phyloP scores from a whole-genome alignment of 495 filamentous ascomycete genomes.

The Neurospora pannonica region DNA sequence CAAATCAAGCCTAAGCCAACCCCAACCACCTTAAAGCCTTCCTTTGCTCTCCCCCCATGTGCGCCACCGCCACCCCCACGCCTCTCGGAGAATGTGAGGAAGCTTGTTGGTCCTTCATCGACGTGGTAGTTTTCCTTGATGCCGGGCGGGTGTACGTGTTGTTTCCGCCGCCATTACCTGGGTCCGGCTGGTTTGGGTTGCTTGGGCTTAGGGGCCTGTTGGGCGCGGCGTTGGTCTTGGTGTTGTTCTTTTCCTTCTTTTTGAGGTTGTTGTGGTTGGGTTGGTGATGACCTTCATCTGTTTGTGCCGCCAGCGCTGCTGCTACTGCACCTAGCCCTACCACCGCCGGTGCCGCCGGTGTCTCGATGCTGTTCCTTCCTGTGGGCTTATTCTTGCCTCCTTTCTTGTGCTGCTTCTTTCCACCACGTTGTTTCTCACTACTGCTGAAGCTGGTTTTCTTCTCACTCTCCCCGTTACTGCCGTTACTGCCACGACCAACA shows the following conservation, averaged over 20 bases:
- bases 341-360: neutral
- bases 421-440: neutral
- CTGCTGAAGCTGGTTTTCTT: neutral
- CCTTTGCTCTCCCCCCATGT: neutral
- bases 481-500: neutral
- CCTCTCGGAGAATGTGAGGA: neutral
- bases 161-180: neutral
- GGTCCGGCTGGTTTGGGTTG: neutral
- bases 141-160: neutral
- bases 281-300: neutral
- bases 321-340: neutral
- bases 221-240: neutral
- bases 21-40: conserved; percentile 20
- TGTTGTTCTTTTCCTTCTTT: neutral
- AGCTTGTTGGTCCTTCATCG: neutral
- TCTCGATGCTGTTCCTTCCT: neutral
- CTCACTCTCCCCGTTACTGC: neutral
- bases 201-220: neutral
- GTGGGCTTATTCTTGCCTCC: neutral
- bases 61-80: neutral
- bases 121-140: neutral
- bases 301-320: neutral
- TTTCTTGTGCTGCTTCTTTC: neutral
- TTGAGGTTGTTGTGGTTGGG: neutral
- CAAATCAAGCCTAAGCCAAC: no score